A percentile compares a stretch with the other conserved stretches of the same genome.
phyloP scores from a whole-genome alignment of 345 rosid species.

The Syzygium grande region DNA sequence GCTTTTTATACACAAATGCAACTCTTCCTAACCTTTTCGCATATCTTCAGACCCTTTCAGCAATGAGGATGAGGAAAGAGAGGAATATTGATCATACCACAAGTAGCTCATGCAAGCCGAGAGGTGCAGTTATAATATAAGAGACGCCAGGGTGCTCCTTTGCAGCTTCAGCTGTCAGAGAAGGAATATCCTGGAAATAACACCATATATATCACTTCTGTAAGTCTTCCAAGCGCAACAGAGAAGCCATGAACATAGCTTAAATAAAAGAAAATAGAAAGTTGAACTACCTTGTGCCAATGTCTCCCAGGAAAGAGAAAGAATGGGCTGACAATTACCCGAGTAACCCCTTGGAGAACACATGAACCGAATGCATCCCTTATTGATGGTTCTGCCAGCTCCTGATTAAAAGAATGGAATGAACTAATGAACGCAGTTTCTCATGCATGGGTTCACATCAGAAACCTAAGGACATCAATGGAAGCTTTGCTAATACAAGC shows the following conservation, averaged over 20 bases:
- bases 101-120: conserved; percentile 76
- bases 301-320: conserved; percentile 93
- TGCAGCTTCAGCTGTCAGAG: conserved; percentile 88
- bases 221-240: neutral
- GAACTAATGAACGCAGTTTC: neutral
- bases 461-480: neutral
- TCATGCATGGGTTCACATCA: neutral
- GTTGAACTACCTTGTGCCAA: conserved; percentile 69
- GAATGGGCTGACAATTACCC: conserved; percentile 86
- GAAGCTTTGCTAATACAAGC: neutral
- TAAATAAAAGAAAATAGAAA: neutral
- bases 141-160: conserved; percentile 60
- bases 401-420: conserved; percentile 24
- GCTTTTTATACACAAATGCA: neutral
- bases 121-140: conserved; percentile 80
- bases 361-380: conserved; percentile 68
- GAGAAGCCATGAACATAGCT: neutral
- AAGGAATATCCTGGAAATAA: conserved; percentile 64
- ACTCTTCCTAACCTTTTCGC: neutral
- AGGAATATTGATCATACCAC: conserved; percentile 43
- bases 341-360: conserved; percentile 64
- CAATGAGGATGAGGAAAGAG: neutral
- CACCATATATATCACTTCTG: neutral
- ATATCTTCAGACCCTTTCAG: neutral
- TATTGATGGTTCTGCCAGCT: conserved; percentile 86